Evolutionary conservation across 306 rosid genomes (phyloP).

Genomic region (Arachis stenosperma): DNA sequence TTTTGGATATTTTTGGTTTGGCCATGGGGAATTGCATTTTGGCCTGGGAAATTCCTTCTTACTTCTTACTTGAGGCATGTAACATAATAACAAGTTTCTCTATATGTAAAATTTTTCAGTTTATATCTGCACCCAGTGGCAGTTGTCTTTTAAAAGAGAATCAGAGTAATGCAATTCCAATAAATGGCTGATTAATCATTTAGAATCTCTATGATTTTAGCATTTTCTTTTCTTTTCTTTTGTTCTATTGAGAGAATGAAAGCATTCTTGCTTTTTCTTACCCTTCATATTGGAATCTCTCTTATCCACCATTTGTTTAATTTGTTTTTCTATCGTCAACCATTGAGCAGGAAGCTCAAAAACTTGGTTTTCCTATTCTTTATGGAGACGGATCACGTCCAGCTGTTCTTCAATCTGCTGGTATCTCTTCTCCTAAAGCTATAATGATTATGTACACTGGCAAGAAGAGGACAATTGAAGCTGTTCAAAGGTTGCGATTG

Average conservation of each 20-base stretch:
- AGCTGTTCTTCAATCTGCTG: constrained; percentile 89
- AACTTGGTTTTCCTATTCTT: constrained; percentile 84
- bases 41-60: not conserved
- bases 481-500: constrained; percentile 81
- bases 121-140: constrained; percentile 20
- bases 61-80: constrained; percentile 5
- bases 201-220: constrained; percentile 10
- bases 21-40: constrained; percentile 5
- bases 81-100: constrained; percentile 15
- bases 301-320: constrained; percentile 31
- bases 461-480: constrained; percentile 63
- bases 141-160: constrained; percentile 11
- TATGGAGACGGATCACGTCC: constrained; percentile 96
- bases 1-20: constrained; percentile 16
- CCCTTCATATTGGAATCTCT: constrained; percentile 34
- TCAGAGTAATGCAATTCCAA: constrained; percentile 1
- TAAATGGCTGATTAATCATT: constrained; percentile 23
- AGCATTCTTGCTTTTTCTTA: constrained; percentile 23
- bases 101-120: constrained; percentile 15
- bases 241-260: constrained; percentile 32
- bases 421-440: constrained; percentile 91
- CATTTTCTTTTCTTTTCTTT: constrained; percentile 38
- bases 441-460: constrained; percentile 90
- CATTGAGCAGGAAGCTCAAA: constrained; percentile 64
- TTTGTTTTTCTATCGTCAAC: constrained; percentile 32